Base-by-base conservation (phyloP, 805 yeast species). In the Kuraishia piskuri region DNA sequence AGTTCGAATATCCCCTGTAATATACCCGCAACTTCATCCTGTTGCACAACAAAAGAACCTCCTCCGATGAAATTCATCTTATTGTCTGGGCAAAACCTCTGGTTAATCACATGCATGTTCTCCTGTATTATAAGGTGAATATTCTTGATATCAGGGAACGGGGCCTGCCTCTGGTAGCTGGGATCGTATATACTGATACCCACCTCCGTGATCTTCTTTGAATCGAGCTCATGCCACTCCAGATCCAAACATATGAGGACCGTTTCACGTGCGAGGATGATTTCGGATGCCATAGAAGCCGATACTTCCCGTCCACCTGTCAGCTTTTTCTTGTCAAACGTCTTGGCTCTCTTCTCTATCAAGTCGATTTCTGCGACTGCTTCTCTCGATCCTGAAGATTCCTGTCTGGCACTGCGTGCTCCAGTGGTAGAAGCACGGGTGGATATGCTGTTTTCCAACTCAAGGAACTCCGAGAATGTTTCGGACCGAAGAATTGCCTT, bases 131-230 rank as follows among this genome's bases (percentile, higher is more conserved):
- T 59, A 48, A 65, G 58, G 50, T 67, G 71, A 24, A 63, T 48
- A 45, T 60, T 63, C 19, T 60, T 46, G 36, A 66, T 59, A 55
- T 68, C 68, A 2, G 73, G 73, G 50, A 65, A 57, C 4, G 63
- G 48, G 9, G 70, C 55, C 36, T 56, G 48, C 19, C 52, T 57
- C 54, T 67, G 71, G 47, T 65, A 61, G 7, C 50, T 22, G 17
- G 71, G 71, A 22, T 65, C 64, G 50, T 67, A 67, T 10, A 66
- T 52, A 2, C 64, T 60, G 19, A 66, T 44, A 2, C 71, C 71
- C 22, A 66, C 55, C 50, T 67, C 71, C 5, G 61, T 58, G n/a
- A 66, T 55, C 51, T 57, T 54, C 17, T 55, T 49, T 1, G 46
- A 50, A 12, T 51, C 26, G 2, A 54, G 47, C 54, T 63, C 66